These are phyloP conservation scores for Scheffersomyces amazonensis DNA, from an alignment of 805 yeast species.

Conservation along the genomic window DNA sequence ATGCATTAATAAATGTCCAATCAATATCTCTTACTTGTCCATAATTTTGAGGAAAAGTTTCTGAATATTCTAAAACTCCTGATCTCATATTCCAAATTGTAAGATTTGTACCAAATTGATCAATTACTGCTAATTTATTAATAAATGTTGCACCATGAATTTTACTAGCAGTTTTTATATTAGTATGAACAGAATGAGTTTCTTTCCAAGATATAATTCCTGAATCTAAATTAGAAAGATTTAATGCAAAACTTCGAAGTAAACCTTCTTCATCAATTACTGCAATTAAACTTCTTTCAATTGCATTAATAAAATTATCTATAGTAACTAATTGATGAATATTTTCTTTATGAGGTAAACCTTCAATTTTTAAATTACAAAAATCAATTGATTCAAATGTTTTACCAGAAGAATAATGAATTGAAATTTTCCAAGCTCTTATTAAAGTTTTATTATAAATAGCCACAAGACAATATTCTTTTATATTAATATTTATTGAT, in stretches of 20 bases:
- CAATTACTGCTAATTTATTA: conserved; percentile 74
- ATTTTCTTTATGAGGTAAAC: conserved; percentile 35
- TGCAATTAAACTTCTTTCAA: conserved; percentile 43
- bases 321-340: conserved; percentile 52
- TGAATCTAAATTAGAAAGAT: conserved; percentile 23
- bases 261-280: conserved; percentile 46
- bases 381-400: conserved; percentile 13
- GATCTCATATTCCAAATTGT: conserved; percentile 79
- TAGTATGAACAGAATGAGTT: conserved; percentile 52
- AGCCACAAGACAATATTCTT: conserved; percentile 44
- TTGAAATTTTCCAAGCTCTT: conserved; percentile 40
- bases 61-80: conserved; percentile 64
- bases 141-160: conserved; percentile 70
- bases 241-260: conserved; percentile 12
- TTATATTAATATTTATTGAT: background rate
- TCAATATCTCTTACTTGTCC: conserved; percentile 67
- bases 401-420: conserved; percentile 10
- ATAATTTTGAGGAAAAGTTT: conserved; percentile 28
- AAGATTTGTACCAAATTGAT: conserved; percentile 46
- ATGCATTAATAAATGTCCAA: conserved; percentile 66
- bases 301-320: conserved; percentile 18
- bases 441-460: conserved; percentile 39
- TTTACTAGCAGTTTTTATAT: conserved; percentile 47
- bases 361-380: conserved; percentile 28
- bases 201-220: conserved; percentile 51